Conservation (phyloP, 1,284 basidiomycete species). For the Sparassis latifolia region DNA sequence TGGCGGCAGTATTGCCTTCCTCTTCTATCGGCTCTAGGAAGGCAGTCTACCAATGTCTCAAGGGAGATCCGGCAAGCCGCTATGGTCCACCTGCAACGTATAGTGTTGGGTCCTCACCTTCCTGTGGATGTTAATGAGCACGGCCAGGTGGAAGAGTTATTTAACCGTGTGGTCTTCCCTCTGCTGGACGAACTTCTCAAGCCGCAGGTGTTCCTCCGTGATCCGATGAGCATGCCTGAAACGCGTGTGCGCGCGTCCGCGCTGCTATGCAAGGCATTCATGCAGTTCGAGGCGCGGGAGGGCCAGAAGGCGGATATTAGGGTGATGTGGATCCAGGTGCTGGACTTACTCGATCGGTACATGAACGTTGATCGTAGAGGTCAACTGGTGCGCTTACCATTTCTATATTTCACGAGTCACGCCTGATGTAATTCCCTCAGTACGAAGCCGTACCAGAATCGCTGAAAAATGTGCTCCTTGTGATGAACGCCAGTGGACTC, state of each 20-base stretch:
- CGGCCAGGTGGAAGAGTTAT: slow-evolving; percentile 72
- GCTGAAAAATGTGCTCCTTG: slow-evolving; percentile 93
- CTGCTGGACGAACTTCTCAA: slow-evolving; percentile 89
- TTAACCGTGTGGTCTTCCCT: slow-evolving; percentile 89
- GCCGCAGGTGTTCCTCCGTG: slow-evolving; percentile 73
- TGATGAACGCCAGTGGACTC: slow-evolving; percentile 87
- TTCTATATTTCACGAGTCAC: background rate
- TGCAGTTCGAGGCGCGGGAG: slow-evolving; percentile 85
- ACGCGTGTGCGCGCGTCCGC: slow-evolving; percentile 84
- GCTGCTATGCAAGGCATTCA: slow-evolving; percentile 90
- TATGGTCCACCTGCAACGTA: slow-evolving; percentile 81
- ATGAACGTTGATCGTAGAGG: slow-evolving; percentile 84
- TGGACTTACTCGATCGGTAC: slow-evolving; percentile 86
- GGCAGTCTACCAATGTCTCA: slow-evolving; percentile 82
- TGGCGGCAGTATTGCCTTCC: slow-evolving; percentile 84
- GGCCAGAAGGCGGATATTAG: slow-evolving; percentile 64
- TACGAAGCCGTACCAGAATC: slow-evolving; percentile 94
- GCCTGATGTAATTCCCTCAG: slow-evolving; percentile 34
- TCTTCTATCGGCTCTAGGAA: slow-evolving; percentile 69
- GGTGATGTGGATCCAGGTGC: slow-evolving; percentile 84
- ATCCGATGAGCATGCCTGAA: slow-evolving; percentile 86
- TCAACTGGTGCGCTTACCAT: slow-evolving; percentile 65
- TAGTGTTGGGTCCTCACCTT: slow-evolving; percentile 78
- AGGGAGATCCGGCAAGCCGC: slow-evolving; percentile 84
- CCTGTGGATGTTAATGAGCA: slow-evolving; percentile 51